Conservation (phyloP, 495 filamentous ascomycete species). For the Neurospora sp. region DNA sequence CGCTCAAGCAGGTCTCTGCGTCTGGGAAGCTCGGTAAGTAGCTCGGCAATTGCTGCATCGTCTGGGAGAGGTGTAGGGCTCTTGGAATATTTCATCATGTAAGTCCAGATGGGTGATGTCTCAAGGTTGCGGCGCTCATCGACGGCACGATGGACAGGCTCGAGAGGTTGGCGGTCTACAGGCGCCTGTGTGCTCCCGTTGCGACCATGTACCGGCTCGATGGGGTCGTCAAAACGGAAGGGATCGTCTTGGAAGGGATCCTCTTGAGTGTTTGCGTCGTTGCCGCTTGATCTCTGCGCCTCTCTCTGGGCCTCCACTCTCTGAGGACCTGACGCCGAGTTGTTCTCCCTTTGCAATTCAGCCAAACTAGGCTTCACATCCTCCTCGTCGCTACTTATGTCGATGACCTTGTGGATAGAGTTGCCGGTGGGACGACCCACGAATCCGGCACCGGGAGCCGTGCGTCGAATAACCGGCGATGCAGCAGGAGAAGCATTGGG, state of each 20-base stretch:
- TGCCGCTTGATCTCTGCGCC: not conserved
- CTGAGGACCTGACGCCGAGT: not conserved
- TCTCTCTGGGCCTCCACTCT: not conserved
- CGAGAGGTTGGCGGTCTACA: not conserved
- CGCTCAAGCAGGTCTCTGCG: too few species aligned
- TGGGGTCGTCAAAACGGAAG: not conserved
- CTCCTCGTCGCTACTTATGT: not conserved
- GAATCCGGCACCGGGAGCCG: too few species aligned
- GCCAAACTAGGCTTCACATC: not conserved
- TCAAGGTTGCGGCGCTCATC: too few species aligned
- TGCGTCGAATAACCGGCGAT: not conserved
- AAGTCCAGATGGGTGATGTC: too few species aligned
- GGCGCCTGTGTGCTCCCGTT: not conserved
- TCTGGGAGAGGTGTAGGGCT: not conserved
- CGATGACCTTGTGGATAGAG: not conserved
- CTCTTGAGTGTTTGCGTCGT: not conserved
- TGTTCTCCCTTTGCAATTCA: not conserved
- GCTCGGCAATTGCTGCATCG: not conserved
- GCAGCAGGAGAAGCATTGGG: fast-evolving
- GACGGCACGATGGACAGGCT: too few species aligned
- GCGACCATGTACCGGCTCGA: not conserved
- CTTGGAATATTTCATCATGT: too few species aligned
- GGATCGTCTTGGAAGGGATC: not conserved
- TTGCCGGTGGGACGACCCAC: not conserved
- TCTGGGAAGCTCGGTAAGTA: not conserved